phyloP scores from a whole-genome alignment of 352 stramenopile species.

The Stramenopiles sp. region DNA sequence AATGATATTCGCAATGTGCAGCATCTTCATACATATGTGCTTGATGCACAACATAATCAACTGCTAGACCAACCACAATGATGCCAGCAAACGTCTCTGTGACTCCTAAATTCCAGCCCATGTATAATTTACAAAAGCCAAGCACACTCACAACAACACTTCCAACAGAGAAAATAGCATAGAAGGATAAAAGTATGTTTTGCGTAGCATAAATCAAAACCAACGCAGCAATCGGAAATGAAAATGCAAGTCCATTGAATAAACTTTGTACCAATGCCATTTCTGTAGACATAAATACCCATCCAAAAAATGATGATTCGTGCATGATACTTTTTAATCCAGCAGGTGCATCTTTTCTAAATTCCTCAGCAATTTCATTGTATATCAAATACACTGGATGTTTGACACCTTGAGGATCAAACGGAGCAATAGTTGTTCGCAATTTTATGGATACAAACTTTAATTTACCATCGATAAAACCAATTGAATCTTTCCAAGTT shows the following conservation, averaged over 20 bases:
- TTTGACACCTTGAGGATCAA: conserved; percentile 17
- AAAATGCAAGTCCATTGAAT: conserved; percentile 21
- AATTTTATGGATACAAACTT: conserved; percentile 19
- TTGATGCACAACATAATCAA: conserved; percentile 24
- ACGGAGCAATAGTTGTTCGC: conserved; percentile 11
- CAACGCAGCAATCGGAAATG: conserved; percentile 21
- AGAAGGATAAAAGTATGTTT: conserved; percentile 20
- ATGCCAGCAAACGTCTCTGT: conserved; percentile 20
- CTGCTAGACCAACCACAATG: conserved; percentile 24
- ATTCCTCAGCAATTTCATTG: background rate
- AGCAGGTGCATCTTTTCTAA: conserved; percentile 8
- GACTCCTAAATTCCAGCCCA: conserved; percentile 23
- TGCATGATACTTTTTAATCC: background rate
- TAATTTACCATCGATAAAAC: conserved; percentile 20
- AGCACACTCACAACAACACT: conserved; percentile 21
- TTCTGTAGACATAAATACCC: conserved; percentile 17
- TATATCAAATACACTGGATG: conserved; percentile 17
- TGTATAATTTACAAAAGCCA: conserved; percentile 13
- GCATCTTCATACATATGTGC: conserved; percentile 21
- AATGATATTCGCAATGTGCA: conserved; percentile 9
- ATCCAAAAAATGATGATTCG: conserved; percentile 6
- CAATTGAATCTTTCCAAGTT: conserved; percentile 16
- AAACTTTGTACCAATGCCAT: conserved; percentile 20
- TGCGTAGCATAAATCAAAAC: conserved; percentile 20
- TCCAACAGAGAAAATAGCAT: conserved; percentile 20